Evolutionary conservation across 75 land plant species (phyloP), one percentile per base, ranked within the genome.

Genomic region (Cryptomeria japonica): DNA sequence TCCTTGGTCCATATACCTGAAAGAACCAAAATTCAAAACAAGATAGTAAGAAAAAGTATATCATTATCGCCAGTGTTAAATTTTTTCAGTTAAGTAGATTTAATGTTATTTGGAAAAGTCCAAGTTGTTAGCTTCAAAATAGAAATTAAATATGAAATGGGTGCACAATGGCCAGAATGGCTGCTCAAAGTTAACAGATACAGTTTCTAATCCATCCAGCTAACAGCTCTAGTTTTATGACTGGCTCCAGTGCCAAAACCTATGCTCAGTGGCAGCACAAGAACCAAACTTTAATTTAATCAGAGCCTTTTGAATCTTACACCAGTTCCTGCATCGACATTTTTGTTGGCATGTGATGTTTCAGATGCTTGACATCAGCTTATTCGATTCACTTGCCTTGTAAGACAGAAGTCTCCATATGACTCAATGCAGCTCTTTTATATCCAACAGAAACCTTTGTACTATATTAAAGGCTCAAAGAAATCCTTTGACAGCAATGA

Each of bases 1-100:
- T 91, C 92, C 49, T 70, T 75, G 44, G 91, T 89, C 92, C 92
- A 90, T 72, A 91, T 87, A 28, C 90, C 92, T 91, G 89, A 47
- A 84, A 80, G 28, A 80, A 80, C 7, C 83, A 78, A 78, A 78
- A 38, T 78, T 78, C 80, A 80, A 41, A 6, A 22, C 83, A 80
- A 80, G 10, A 41, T 80, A 39, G 78, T 70, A 31, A n/a, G 46
- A 41, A 75, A 86, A 36, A 39, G 41, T 5, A 39, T 80, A 44
- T 9, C 19, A 38, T 80, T 8, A 80, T 80, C 42, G 41, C 12
- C 46, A 41, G 2, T 39, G 15, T 22, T 41, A 41, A 80, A 39
- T 80, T 80, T 39, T 18, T 1, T 36, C 83, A 38, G 3, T 22
- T 39, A n/a, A 80, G 49, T 47, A 47, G 49, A 47, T 47, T 47